These are phyloP conservation scores for Selaginella tamariscina DNA, from an alignment of 75 land plant genomes.

Conservation along the genomic window DNA sequence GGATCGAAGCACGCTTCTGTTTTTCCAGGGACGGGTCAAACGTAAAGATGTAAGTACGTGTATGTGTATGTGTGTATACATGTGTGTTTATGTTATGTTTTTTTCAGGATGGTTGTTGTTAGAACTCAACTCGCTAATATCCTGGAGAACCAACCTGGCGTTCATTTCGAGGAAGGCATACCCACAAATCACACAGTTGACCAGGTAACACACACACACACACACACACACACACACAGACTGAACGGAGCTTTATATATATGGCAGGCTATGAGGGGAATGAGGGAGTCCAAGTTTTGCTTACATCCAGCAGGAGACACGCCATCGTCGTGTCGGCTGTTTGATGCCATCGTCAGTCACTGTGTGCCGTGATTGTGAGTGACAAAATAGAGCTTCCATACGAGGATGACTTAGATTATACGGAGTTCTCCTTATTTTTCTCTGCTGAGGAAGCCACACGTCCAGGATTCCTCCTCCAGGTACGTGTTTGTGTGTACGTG, in stretches of 20 bases:
- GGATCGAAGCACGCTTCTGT: constrained; percentile 37
- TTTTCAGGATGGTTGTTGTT: constrained; percentile 71
- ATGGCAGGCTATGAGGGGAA: constrained; percentile 5
- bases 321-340: constrained; percentile 14
- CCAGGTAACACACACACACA: too few species aligned
- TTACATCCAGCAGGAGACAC: constrained; percentile 14
- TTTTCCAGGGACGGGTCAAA: constrained; percentile 66
- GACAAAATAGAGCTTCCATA: constrained; percentile 17
- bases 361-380: constrained; percentile 17
- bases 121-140: constrained; percentile 49
- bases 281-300: constrained; percentile 12
- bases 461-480: constrained; percentile 12
- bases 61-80: not conserved
- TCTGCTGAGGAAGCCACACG: not conserved
- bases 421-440: constrained; percentile 13
- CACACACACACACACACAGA: too few species aligned
- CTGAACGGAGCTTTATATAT: not conserved
- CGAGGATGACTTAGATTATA: constrained; percentile 15
- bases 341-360: constrained; percentile 17
- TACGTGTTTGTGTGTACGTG: too few species aligned
- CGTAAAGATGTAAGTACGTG: constrained; percentile 64
- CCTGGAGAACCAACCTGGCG: constrained; percentile 39
- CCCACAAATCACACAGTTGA: constrained; percentile 44
- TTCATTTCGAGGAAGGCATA: constrained; percentile 45
- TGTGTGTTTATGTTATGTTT: not conserved